Conservation (phyloP, 1,139 yeast genomes). For the Scheffersomyces illinoinensis region DNA sequence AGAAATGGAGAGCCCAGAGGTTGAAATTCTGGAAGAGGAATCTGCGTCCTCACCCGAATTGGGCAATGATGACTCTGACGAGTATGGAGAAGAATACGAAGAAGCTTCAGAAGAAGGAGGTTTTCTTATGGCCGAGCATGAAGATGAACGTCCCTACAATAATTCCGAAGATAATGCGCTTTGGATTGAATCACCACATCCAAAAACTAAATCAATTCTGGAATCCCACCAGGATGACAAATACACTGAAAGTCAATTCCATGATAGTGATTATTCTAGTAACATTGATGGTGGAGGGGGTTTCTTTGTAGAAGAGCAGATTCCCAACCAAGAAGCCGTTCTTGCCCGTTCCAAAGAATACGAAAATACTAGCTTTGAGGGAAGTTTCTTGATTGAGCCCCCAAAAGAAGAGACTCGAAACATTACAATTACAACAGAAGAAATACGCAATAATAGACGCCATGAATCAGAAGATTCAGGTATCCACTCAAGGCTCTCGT, state of each 20-base stretch:
- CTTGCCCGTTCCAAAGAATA: not conserved
- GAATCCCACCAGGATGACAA: not conserved
- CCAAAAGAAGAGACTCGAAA: not conserved
- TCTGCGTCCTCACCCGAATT: conserved; percentile 1
- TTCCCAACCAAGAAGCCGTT: not conserved
- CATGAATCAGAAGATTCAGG: not conserved
- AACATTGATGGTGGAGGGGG: not conserved
- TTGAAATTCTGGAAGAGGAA: not conserved
- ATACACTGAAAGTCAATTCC: not conserved
- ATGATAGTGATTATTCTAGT: not conserved
- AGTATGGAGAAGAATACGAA: conserved; percentile 6
- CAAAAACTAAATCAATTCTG: not conserved
- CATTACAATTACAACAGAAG: not conserved
- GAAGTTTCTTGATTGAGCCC: not conserved
- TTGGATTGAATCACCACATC: not conserved
- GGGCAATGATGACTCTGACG: conserved; percentile 5
- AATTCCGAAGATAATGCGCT: not conserved
- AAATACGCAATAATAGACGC: not conserved
- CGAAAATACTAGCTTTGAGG: not conserved
- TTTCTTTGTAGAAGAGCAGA: not conserved
- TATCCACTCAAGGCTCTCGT: not conserved
- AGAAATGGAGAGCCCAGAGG: not conserved
- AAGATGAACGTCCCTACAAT: not conserved
- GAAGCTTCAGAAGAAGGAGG: conserved; percentile 13
- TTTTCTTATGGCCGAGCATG: not conserved